Conservation (phyloP, 768 basidiomycete species). For the Serendipita sp. region DNA sequence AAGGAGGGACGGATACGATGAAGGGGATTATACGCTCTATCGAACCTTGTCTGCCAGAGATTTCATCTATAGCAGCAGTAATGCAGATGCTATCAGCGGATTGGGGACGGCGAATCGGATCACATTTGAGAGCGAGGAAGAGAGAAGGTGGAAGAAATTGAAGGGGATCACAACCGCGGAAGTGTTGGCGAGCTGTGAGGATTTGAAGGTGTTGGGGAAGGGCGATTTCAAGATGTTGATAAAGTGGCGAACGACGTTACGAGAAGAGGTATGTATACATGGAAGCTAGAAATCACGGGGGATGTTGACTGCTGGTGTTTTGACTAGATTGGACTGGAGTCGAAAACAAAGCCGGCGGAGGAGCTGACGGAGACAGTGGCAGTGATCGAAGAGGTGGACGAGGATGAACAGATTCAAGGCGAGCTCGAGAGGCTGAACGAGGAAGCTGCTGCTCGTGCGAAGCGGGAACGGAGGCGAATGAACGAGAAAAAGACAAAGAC, state of each 20-base stretch:
- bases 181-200: conserved; percentile 65
- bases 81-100: conserved; percentile 53
- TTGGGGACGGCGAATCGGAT: conserved; percentile 70
- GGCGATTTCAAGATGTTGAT: conserved; percentile 88
- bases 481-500: conserved; percentile 82
- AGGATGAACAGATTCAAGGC: conserved; percentile 76
- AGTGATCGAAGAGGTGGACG: conserved; percentile 47
- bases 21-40: conserved; percentile 85
- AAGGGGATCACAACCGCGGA: conserved; percentile 56
- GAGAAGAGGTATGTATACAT: conserved; percentile 57
- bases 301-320: not conserved
- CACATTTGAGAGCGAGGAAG: conserved; percentile 70
- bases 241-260: conserved; percentile 76
- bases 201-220: conserved; percentile 94
- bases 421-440: conserved; percentile 80
- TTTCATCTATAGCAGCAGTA: conserved; percentile 41
- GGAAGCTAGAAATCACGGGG: not conserved
- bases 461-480: conserved; percentile 65
- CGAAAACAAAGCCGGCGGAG: conserved; percentile 53
- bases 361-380: conserved; percentile 61
- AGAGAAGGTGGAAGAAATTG: conserved; percentile 65
- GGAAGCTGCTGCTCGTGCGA: conserved; percentile 54
- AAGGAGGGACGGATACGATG: conserved; percentile 85
- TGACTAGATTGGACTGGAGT: conserved; percentile 63
- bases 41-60: conserved; percentile 50